These are phyloP conservation scores for Populus hybrid DNA, from an alignment of 441 rosid genomes.

Conservation along the genomic window DNA sequence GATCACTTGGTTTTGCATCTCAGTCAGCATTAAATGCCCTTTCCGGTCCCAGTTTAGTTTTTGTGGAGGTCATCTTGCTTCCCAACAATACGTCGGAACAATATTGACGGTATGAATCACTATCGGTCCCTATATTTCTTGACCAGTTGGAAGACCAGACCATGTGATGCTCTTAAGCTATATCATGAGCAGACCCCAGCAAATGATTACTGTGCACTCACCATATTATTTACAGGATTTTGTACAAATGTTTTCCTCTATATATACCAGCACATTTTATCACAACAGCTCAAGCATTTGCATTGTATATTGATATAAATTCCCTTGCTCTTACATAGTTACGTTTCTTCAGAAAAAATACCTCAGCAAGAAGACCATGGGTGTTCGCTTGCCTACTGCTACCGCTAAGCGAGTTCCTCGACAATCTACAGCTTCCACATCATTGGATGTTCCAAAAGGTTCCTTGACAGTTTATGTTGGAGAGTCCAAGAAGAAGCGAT, in stretches of 20 bases:
- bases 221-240: not conserved
- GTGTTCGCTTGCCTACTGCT: not conserved
- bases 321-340: not conserved
- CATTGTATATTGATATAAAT: not conserved
- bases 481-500: not conserved
- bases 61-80: not conserved
- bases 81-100: not conserved
- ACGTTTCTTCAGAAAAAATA: not conserved
- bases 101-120: not conserved
- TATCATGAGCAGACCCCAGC: not conserved
- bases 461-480: not conserved
- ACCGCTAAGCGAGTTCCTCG: not conserved
- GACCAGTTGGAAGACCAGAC: not conserved
- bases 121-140: not conserved
- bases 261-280: not conserved
- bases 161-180: not conserved
- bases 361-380: not conserved
- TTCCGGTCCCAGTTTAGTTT: not conserved
- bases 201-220: not conserved
- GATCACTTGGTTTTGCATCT: not conserved
- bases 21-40: not conserved
- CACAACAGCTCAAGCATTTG: not conserved
- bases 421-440: not conserved
- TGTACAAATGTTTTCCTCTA: not conserved
- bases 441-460: not conserved